Conservation (phyloP, 176 grass and related monocot genomes). For the Carex littledalei region DNA sequence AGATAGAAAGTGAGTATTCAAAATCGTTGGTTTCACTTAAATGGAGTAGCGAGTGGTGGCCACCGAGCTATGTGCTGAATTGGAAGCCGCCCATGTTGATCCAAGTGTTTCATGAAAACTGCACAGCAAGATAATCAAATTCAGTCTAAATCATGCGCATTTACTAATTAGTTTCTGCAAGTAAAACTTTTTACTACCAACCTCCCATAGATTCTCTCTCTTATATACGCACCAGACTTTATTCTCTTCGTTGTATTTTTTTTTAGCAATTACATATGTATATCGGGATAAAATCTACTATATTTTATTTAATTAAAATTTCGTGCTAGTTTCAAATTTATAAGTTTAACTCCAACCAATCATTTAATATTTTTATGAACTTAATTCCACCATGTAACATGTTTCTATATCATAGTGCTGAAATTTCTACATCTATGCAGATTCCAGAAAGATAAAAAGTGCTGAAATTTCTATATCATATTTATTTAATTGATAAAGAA, state of each 20-base stretch:
- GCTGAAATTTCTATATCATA: background rate
- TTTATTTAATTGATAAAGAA: background rate
- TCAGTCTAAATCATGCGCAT: too few relatives aligned
- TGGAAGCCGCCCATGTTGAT: too few relatives aligned
- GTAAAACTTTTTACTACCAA: too few relatives aligned
- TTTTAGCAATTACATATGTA: background rate
- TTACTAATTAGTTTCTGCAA: too few relatives aligned
- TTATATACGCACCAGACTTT: background rate
- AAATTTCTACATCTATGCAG: background rate
- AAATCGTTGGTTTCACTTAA: too few relatives aligned
- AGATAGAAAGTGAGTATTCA: too few relatives aligned
- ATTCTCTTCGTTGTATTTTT: background rate
- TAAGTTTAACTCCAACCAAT: background rate
- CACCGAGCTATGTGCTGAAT: too few relatives aligned
- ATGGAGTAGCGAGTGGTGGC: too few relatives aligned
- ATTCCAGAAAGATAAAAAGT: background rate
- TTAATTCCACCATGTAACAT: constrained; percentile 5
- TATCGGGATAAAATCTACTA: background rate
- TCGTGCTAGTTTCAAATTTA: background rate
- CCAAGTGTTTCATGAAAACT: too few relatives aligned
- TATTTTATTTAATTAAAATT: background rate
- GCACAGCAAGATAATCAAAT: too few relatives aligned
- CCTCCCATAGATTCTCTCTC: too few relatives aligned
- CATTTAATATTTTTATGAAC: background rate
- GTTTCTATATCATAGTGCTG: background rate